These are phyloP conservation scores for Jamesozyma jinghongensis DNA, from an alignment of 805 yeast genomes.

Conservation along the genomic window DNA sequence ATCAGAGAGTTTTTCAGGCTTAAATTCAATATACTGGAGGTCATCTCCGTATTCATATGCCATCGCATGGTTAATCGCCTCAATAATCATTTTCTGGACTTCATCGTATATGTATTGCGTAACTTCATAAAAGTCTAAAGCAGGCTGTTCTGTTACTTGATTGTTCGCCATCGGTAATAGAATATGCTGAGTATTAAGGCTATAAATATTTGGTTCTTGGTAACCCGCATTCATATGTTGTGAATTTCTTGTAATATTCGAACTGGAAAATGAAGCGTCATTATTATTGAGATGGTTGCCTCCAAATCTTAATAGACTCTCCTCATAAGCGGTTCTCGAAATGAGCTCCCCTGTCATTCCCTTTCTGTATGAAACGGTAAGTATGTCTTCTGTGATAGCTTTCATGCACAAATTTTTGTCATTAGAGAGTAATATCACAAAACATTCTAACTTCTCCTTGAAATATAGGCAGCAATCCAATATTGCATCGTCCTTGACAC, in stretches of 20 bases:
- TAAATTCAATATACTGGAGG: slow-evolving; percentile 42
- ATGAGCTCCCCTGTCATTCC: slow-evolving; percentile 42
- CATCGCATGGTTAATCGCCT: slow-evolving; percentile 46
- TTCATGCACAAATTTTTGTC: slow-evolving; percentile 77
- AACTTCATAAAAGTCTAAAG: not conserved
- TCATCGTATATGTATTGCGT: slow-evolving; percentile 32
- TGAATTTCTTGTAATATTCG: not conserved
- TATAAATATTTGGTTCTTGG: too few relatives aligned
- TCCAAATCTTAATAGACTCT: slow-evolving; percentile 26
- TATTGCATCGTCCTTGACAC: slow-evolving; percentile 69
- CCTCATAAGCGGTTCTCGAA: slow-evolving; percentile 33
- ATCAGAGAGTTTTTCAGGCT: slow-evolving; percentile 27
- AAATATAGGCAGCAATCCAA: slow-evolving; percentile 75
- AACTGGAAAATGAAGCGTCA: too few relatives aligned
- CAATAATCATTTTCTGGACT: slow-evolving; percentile 33
- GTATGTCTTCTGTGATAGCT: slow-evolving; percentile 56
- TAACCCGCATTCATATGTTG: slow-evolving; percentile 2
- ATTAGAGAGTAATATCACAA: slow-evolving; percentile 63
- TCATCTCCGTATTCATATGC: slow-evolving; percentile 48
- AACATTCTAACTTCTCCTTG: slow-evolving; percentile 30
- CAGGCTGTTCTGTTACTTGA: not conserved
- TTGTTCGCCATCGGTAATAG: not conserved
- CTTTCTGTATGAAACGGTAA: slow-evolving; percentile 46
- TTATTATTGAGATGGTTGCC: not conserved
- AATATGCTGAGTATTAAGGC: too few relatives aligned